Percentiles rank a stretch among this genome's conserved stretches.
Evolutionary conservation across 179 eudicot species (phyloP).

Genomic region (Beta lomatogona): DNA sequence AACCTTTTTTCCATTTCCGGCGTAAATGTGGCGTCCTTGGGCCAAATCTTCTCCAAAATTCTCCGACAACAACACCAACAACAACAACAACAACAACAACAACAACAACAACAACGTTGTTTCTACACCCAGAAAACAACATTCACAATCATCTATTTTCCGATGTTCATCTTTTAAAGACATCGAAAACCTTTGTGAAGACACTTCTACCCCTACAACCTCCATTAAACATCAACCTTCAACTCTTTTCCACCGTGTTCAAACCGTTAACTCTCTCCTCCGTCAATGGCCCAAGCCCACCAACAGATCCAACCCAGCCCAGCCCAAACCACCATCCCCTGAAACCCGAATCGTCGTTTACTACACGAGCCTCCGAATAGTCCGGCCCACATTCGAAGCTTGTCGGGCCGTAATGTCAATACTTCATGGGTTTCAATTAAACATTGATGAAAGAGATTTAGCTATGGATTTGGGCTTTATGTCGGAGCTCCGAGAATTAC

Average conservation of each 20-base stretch:
- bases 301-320: constrained; percentile 19
- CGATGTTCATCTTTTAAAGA: constrained; percentile 75
- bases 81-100: too few species aligned
- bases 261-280: constrained; percentile 19
- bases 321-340: constrained; percentile 28
- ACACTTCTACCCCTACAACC: constrained; percentile 18
- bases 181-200: constrained; percentile 48
- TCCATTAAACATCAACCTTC: constrained; percentile 11
- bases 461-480: constrained; percentile 59
- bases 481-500: constrained; percentile 53
- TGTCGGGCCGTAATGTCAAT: constrained; percentile 62
- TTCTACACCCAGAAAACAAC: constrained; percentile 1
- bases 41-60: constrained; percentile 33
- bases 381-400: constrained; percentile 72
- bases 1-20: neutral
- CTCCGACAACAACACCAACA: neutral
- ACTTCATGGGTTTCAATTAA: constrained; percentile 55
- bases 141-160: constrained; percentile 30
- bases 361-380: constrained; percentile 70
- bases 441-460: constrained; percentile 76
- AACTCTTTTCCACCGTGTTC: constrained; percentile 49
- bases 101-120: too few species aligned
- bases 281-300: constrained; percentile 19
- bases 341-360: constrained; percentile 59
- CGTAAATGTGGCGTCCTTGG: constrained; percentile 64